Conservation (phyloP, 1,139 yeast genomes). For the Kodamaea suecica region DNA sequence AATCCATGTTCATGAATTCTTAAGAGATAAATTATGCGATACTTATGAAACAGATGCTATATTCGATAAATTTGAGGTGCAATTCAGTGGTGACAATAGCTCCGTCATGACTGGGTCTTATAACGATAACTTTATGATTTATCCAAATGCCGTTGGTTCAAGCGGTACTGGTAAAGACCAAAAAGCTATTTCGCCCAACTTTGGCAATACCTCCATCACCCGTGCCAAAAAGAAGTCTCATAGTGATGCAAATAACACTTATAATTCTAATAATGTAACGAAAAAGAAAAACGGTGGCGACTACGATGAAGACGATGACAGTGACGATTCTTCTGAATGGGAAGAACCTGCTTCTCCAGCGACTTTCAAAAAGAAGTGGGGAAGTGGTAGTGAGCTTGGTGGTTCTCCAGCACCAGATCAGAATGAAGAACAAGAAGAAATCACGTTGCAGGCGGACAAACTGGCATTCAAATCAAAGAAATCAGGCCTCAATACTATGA, state of each 20-base stretch:
- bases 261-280: conserved; percentile 1
- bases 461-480: conserved; percentile 89
- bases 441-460: conserved; percentile 94
- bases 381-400: neutral
- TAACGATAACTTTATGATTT: conserved; percentile 94
- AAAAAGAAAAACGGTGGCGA: conserved; percentile 8
- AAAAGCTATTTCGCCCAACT: conserved; percentile 13
- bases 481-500: conserved; percentile 33
- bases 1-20: conserved; percentile 91
- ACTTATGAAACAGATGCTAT: conserved; percentile 98
- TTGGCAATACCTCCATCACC: conserved; percentile 18
- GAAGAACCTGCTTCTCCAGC: conserved; percentile 3
- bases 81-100: conserved; percentile 88
- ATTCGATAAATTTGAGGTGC: conserved; percentile 97
- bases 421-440: conserved; percentile 65
- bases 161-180: conserved; percentile 9
- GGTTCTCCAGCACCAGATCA: conserved; percentile 3
- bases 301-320: conserved; percentile 28
- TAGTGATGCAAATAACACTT: neutral
- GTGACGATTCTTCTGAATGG: conserved; percentile 22
- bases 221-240: conserved; percentile 17
- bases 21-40: conserved; percentile 90
- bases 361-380: conserved; percentile 1
- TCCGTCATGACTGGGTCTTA: conserved; percentile 97
- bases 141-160: conserved; percentile 68